Evolutionary conservation across 2,329 filamentous ascomycete genomes (phyloP), one percentile per base, ranked within the genome.

Genomic region (Hypoxylon sp.): DNA sequence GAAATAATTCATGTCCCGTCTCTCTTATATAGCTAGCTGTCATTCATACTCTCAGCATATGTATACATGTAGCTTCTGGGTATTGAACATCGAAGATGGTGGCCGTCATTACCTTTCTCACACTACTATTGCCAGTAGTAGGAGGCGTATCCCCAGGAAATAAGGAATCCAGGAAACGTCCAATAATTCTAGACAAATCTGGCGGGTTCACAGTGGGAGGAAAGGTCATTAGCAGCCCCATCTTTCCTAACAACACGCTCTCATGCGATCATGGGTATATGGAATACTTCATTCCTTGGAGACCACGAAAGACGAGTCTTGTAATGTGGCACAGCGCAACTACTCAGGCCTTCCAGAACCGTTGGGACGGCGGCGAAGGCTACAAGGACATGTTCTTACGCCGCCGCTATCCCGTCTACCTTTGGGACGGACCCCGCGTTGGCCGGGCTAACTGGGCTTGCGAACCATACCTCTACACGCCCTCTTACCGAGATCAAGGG

Each of bases 241-340:
- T 42, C 3, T 75, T 73, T 54, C 73, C 76, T 1, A 77, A 74
- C 48, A 58, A 65, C 63, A 80, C 78, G 0, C 75, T 81, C 5
- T 78, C 78, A 1, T 81, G 79, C 70, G 80, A 81, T 50, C 78
- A 81, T 67, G 79, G 79, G 24, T 81, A 81, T 62, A 75, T 81
- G 70, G 79, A 81, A 70, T 81, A 81, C 65, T 81, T 81, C 65
- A 73, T 77, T 26, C 79, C 80, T 1, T 78, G 74, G 74, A 69
- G 56, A 9, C 76, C 75, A 5, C 76, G 79, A 26, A 72, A 72
- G 53, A 80, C 78, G 14, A 77, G 76, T 59, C 63, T 81, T 22
- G 75, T 80, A 14, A 78, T 81, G 77, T 81, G 79, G 79, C 79
- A 81, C 67, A 79, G 77, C 63, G 79, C 78, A 13, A 78, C 74